phyloP scores from a whole-genome alignment of 2,329 filamentous ascomycete species.

The Penicillium expansum region DNA sequence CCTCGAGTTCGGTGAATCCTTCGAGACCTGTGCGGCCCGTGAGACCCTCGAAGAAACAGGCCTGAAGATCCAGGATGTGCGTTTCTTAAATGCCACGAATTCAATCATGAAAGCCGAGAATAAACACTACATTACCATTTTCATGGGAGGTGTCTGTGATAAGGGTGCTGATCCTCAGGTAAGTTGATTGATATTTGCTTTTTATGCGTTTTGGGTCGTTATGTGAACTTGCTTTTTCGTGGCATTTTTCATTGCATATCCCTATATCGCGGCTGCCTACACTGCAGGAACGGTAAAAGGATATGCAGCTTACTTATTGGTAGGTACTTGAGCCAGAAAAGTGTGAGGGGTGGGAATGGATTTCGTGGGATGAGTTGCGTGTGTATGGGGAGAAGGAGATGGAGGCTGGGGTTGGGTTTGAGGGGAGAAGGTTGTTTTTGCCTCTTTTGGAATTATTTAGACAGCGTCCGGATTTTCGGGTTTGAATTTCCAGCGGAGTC shows the following conservation, averaged over 20 bases:
- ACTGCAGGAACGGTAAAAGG: background rate
- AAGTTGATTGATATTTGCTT: conserved; percentile 22
- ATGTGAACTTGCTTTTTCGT: background rate
- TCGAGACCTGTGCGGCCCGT: conserved; percentile 61
- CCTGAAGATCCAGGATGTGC: conserved; percentile 53
- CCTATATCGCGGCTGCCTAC: background rate
- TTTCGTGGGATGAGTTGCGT: conserved; percentile 49
- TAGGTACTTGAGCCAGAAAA: conserved; percentile 50
- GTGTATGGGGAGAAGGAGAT: conserved; percentile 29
- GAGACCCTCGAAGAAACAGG: conserved; percentile 72
- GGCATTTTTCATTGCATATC: background rate
- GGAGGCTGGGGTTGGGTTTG: conserved; percentile 27
- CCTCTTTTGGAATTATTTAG: conserved; percentile 49
- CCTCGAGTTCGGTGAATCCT: conserved; percentile 66
- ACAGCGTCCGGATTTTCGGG: conserved; percentile 35
- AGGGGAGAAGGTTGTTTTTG: conserved; percentile 43
- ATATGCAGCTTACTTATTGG: background rate
- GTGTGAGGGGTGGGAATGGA: conserved; percentile 56
- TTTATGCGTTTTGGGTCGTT: background rate
- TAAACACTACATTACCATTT: conserved; percentile 75
- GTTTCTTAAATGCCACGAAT: conserved; percentile 63
- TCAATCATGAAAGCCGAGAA: conserved; percentile 58
- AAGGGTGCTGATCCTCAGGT: conserved; percentile 55
- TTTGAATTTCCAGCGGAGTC: background rate
- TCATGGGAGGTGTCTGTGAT: conserved; percentile 56